Evolutionary conservation across 2,329 filamentous ascomycete species (phyloP), one percentile per base, ranked within the genome.

Genomic region (Beauveria rudraprayagi): DNA sequence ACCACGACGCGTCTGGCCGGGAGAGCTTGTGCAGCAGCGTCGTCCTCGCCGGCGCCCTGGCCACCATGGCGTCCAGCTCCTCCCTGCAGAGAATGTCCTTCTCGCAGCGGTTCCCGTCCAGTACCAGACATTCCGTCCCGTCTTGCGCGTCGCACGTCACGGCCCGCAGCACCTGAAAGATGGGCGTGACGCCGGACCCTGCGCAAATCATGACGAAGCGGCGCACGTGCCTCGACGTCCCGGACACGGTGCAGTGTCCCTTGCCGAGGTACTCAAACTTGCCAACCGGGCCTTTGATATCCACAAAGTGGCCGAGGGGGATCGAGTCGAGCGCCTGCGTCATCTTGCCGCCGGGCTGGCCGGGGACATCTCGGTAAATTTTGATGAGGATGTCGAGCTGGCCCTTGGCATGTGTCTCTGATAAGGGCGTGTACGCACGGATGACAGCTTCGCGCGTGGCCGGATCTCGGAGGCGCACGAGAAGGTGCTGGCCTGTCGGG

Each of bases 121-220:
- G 76, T 0, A 97, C 80, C 1, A 88, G 75, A 68, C 91, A 96
- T 2, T 72, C 75, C 0, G 90, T 94, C 9, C 72, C 66, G 68
- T 93, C 90, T 0, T 77, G 70, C 1, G 70, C 66, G 64, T 93
- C 84, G 51, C 81, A 78, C 71, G 92, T 81, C 0, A 95, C 83
- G 0, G 90, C 88, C 7, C 90, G 80, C 57, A 95, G 77, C 3
- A 96, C 89, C 69, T 94, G 90, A 70, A 87, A 94, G 65, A 96
- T 90, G 0, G 92, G 92, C n/a, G 92, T 96, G 68, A 97, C 89
- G 1, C 92, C 92, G n/a, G 85, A 90, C 6, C 92, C 92, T 16
- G 83, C 92, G 67, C 90, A 94, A 37, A 96, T 86, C 91, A 96
- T 96, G 70, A 89, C 78, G 72, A 96, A 91, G 14, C 81, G 82